These are phyloP conservation scores for Apiospora phragmitis DNA, from an alignment of 2,329 filamentous ascomycete species.

Conservation along the genomic window DNA sequence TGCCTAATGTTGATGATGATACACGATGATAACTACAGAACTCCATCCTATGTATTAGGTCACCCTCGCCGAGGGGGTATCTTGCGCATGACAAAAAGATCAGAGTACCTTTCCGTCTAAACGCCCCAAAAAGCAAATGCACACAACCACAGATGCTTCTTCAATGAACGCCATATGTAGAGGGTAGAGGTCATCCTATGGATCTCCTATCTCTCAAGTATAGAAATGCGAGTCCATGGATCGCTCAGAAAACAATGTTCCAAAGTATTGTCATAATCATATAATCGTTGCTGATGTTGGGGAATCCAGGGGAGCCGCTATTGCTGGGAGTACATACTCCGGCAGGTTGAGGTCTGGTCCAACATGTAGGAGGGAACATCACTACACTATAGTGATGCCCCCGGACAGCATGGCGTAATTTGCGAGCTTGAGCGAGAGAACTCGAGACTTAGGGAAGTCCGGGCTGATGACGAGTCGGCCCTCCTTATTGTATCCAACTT, in stretches of 20 bases:
- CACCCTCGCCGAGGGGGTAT: constrained; percentile 5
- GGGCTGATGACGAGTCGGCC: constrained; percentile 58
- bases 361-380: not conserved
- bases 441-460: constrained; percentile 52
- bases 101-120: constrained; percentile 5
- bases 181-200: not conserved
- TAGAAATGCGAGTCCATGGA: not conserved
- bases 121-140: not conserved
- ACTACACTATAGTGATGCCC: constrained; percentile 35
- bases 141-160: not conserved
- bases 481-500: constrained; percentile 59
- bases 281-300: constrained; percentile 11
- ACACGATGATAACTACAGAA: constrained; percentile 5
- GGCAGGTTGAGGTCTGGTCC: not conserved
- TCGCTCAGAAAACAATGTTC: constrained; percentile 1
- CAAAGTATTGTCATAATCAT: constrained; percentile 13
- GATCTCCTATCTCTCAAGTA: not conserved
- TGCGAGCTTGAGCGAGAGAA: constrained; percentile 56
- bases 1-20: constrained; percentile 7
- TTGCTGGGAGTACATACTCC: not conserved
- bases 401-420: constrained; percentile 56
- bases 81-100: constrained; percentile 6
- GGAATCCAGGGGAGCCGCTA: not conserved
- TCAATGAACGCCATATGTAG: constrained; percentile 4
- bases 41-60: constrained; percentile 10